Conservation (phyloP, 2,329 filamentous ascomycete species). For the Ophiostoma himal-ulmi region DNA sequence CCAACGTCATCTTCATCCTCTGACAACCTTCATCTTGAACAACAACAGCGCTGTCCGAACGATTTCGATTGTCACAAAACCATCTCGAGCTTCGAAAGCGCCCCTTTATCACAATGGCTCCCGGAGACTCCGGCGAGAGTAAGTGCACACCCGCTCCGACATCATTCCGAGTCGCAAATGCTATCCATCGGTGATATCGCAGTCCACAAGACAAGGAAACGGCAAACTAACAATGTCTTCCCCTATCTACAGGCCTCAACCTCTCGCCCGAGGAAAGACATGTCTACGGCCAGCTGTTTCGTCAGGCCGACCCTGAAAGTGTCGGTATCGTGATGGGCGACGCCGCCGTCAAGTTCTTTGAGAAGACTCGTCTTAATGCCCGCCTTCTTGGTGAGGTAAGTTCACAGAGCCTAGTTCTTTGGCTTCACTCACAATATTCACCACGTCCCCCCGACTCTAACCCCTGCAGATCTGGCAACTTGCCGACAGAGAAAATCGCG, state of each 20-base stretch:
- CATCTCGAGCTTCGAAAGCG: constrained; percentile 14
- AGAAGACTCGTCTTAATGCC: constrained; percentile 85
- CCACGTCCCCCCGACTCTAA: neutral
- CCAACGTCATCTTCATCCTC: constrained; percentile 1
- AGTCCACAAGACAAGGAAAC: neutral
- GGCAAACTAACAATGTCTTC: neutral
- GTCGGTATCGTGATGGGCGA: constrained; percentile 94
- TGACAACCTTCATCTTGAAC: neutral
- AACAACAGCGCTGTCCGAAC: neutral
- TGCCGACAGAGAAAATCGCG: constrained; percentile 92
- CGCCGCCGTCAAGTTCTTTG: constrained; percentile 94
- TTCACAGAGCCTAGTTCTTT: neutral
- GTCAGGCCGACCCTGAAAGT: constrained; percentile 83
- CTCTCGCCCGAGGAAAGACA: constrained; percentile 88
- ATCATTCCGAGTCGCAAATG: neutral
- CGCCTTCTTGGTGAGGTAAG: constrained; percentile 79
- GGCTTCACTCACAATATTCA: neutral
- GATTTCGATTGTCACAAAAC: neutral
- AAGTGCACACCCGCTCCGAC: constrained; percentile 15
- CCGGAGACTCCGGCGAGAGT: constrained; percentile 31
- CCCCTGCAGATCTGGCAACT: constrained; percentile 88
- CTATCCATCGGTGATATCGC: neutral
- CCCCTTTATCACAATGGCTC: constrained; percentile 28
- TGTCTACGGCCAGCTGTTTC: constrained; percentile 87
- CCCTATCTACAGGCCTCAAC: constrained; percentile 52